phyloP scores from a whole-genome alignment of 2,329 filamentous ascomycete genomes.

The Colletotrichum siamense region DNA sequence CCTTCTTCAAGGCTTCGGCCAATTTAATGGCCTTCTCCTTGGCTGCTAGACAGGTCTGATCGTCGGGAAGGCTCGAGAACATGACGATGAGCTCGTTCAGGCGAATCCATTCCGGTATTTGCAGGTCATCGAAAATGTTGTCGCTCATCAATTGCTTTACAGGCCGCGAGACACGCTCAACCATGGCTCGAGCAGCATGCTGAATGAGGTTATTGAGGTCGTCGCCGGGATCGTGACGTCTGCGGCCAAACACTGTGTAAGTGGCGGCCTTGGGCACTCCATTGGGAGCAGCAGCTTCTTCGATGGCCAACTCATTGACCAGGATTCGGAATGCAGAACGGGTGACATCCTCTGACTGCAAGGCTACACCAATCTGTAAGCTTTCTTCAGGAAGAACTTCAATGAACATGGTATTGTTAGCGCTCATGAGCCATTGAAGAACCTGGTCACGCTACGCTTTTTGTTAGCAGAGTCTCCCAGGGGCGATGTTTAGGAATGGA shows the following conservation, averaged over 20 bases:
- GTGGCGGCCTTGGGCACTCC: constrained; percentile 16
- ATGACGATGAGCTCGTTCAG: constrained; percentile 30
- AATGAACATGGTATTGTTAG: constrained; percentile 62
- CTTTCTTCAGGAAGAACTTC: constrained; percentile 68
- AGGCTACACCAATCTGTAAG: constrained; percentile 59
- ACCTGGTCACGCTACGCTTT: constrained; percentile 48
- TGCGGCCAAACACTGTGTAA: constrained; percentile 50
- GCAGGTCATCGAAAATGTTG: constrained; percentile 33
- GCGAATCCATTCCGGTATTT: constrained; percentile 39
- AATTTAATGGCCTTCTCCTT: constrained; percentile 24
- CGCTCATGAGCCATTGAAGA: constrained; percentile 62
- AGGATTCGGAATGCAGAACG: constrained; percentile 62
- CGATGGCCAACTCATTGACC: constrained; percentile 66
- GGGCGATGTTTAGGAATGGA: neutral
- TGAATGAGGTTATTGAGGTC: constrained; percentile 62
- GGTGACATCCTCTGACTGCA: constrained; percentile 48
- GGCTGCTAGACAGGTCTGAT: constrained; percentile 4
- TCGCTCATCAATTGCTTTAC: constrained; percentile 37
- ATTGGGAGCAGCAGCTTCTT: constrained; percentile 31
- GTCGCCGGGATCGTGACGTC: constrained; percentile 54
- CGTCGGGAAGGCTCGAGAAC: constrained; percentile 21
- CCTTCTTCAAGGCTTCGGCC: constrained; percentile 8
- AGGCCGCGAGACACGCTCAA: constrained; percentile 46
- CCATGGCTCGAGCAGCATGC: constrained; percentile 60
- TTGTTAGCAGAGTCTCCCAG: constrained; percentile 28